Evolutionary conservation across 1,284 basidiomycete genomes (phyloP).

Genomic region (Rhodofomes roseus): DNA sequence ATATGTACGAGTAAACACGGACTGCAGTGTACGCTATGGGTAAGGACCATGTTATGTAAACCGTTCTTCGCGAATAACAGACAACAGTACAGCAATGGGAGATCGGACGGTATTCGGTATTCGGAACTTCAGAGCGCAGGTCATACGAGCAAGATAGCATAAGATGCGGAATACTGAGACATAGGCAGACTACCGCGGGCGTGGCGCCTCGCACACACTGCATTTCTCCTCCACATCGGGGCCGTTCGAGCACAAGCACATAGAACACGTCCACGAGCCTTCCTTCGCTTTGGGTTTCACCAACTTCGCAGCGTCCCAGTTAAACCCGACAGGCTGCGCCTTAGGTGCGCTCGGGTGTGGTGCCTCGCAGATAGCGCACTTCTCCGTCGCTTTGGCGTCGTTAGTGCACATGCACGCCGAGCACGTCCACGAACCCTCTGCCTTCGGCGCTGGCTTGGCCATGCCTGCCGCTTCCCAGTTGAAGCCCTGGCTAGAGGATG

Average conservation of each 20-base stretch:
- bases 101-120: not conserved
- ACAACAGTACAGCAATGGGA: not conserved
- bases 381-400: conserved; percentile 36
- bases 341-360: conserved; percentile 12
- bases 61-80: conserved; percentile 1
- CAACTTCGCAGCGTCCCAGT: conserved; percentile 53
- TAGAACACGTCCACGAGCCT: conserved; percentile 38
- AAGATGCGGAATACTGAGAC: not conserved
- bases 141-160: not conserved
- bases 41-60: conserved; percentile 7
- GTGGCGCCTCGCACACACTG: conserved; percentile 24
- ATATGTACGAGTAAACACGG: conserved; percentile 15
- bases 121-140: not conserved
- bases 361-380: conserved; percentile 51
- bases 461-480: conserved; percentile 34
- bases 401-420: conserved; percentile 43
- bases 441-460: conserved; percentile 11
- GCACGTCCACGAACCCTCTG: conserved; percentile 42
- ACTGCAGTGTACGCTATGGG: not conserved
- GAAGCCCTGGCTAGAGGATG: conserved; percentile 29
- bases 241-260: conserved; percentile 39
- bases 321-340: conserved; percentile 33
- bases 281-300: conserved; percentile 23
- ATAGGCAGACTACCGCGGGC: conserved; percentile 9
- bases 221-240: conserved; percentile 40